Evolutionary conservation across 1,284 basidiomycete species (phyloP).

Genomic region (Singerocomus inundabilis): DNA sequence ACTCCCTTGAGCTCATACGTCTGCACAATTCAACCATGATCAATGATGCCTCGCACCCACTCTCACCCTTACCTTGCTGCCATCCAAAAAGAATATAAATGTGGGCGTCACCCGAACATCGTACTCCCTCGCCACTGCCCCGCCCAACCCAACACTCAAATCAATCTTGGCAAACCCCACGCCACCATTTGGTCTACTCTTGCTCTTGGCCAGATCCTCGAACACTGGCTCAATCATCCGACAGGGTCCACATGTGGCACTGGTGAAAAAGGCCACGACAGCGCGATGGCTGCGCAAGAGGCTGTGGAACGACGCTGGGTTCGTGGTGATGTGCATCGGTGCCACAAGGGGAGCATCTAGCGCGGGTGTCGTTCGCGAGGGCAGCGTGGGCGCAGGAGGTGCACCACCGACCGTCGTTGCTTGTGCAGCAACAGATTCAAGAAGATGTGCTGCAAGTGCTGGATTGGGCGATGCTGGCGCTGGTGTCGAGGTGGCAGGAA

Average conservation of each 20-base stretch:
- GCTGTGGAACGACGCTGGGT: conserved; percentile 50
- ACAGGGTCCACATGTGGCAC: conserved; percentile 62
- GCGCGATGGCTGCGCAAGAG: conserved; percentile 50
- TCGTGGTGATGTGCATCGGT: conserved; percentile 62
- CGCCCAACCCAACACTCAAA: conserved; percentile 64
- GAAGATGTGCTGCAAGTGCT: conserved; percentile 55
- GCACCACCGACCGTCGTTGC: conserved; percentile 37
- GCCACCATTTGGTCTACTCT: conserved; percentile 38
- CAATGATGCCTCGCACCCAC: neutral
- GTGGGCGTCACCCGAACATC: conserved; percentile 80
- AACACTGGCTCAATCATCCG: conserved; percentile 64
- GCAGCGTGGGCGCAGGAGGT: conserved; percentile 11
- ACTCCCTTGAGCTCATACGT: conserved; percentile 74
- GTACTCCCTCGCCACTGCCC: conserved; percentile 60
- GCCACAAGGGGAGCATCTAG: conserved; percentile 53
- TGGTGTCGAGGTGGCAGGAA: conserved; percentile 41
- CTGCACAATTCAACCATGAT: conserved; percentile 37
- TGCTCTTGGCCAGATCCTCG: conserved; percentile 47
- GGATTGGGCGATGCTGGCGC: conserved; percentile 41
- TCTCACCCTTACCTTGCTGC: conserved; percentile 57
- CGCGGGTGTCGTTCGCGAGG: conserved; percentile 30
- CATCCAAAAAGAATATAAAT: conserved; percentile 80
- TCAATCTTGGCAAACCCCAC: conserved; percentile 82
- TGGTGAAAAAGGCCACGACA: conserved; percentile 67
- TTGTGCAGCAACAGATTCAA: conserved; percentile 62